Percentiles rank a stretch among this genome's conserved stretches.
Conservation (phyloP, 2,329 filamentous ascomycete genomes). For the Sarocladium brachiariae region DNA sequence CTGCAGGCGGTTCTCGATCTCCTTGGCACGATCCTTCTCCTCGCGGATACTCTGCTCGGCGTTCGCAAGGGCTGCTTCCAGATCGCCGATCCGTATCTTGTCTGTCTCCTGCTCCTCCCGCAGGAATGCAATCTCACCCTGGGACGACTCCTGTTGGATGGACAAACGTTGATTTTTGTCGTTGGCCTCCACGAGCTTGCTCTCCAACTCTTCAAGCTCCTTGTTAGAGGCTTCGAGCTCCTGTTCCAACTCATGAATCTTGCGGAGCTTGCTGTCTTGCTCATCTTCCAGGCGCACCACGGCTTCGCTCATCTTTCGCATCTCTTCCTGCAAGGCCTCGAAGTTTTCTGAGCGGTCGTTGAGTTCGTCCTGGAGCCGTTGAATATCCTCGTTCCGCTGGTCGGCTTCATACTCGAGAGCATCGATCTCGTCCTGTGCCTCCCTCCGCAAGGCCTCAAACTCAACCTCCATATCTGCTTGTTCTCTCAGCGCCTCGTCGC, state of each 20-base stretch:
- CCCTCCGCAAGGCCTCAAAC: slow-evolving; percentile 53
- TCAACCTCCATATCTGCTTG: slow-evolving; percentile 52
- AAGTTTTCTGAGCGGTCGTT: slow-evolving; percentile 79
- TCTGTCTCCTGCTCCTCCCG: slow-evolving; percentile 95
- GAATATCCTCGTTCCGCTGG: slow-evolving; percentile 62
- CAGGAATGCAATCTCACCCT: slow-evolving; percentile 89
- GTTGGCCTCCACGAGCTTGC: slow-evolving; percentile 75
- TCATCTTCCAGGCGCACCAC: slow-evolving; percentile 86
- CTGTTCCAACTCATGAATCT: slow-evolving; percentile 75
- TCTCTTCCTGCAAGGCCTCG: slow-evolving; percentile 83
- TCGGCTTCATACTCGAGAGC: slow-evolving; percentile 65
- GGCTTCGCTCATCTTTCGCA: slow-evolving; percentile 84
- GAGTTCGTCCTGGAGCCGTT: slow-evolving; percentile 64
- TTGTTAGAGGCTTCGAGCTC: slow-evolving; percentile 78
- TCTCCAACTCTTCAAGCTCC: slow-evolving; percentile 80
- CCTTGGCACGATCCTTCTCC: slow-evolving; percentile 68
- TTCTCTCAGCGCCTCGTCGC: slow-evolving; percentile 74
- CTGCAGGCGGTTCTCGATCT: slow-evolving; percentile 67
- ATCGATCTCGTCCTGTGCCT: slow-evolving; percentile 61
- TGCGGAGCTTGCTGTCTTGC: slow-evolving; percentile 67
- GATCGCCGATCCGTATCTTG: slow-evolving; percentile 94
- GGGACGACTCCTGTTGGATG: slow-evolving; percentile 87
- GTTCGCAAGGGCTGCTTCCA: slow-evolving; percentile 75
- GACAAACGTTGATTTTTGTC: slow-evolving; percentile 81
- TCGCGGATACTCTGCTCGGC: slow-evolving; percentile 76